Base-by-base conservation (phyloP, 2,329 filamentous ascomycete species). In the Beauveria asiatica region DNA sequence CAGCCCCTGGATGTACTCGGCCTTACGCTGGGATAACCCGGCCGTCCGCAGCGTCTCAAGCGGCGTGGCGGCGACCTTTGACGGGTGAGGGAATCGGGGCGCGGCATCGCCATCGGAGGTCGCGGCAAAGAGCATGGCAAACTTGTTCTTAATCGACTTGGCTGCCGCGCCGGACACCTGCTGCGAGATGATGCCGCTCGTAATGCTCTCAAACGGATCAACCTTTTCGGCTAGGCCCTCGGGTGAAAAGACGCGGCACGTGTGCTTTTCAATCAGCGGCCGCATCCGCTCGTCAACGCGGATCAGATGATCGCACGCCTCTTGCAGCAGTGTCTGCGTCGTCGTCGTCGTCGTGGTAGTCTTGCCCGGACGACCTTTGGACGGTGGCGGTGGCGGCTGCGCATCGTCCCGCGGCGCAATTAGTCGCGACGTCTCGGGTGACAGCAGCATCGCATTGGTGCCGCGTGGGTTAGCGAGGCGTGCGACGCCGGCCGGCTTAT, bases 141-240 rank as follows among this genome's bases (percentile, higher is more conserved):
- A 97, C 64, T 90, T 93, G 54, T 82, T 83, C 72, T 93, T 92
- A 75, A 99, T 97, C 6, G 89, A 89, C 65, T 84, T 88, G 13
- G 94, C 94, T 0, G 94, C 94, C 6, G 92, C 91, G 19, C 93
- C 92, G 1, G 92, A 96, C 21, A 99, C 93, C 76, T 99, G 94
- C 75, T 97, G 94, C 57, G 90, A 92, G 67, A 97, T 96, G 70
- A 99, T 97, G 56, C 92, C 89, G 72, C 88, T 92, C 44, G 84
- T 82, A 39, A 99, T 80, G 61, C 84, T 86, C 66, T 88, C 87
- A 69, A 97, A 99, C 0, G 94, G 94, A 73, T 97, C 91, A 62
- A 97, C 84, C 64, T 84, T 80, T 73, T 97, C 91, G 30, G 87
- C 84, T n/a, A 97, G 76, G 0, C 92, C 91, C 64, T 88, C 86